Evolutionary conservation across 164 flowering plant species (phyloP).

Genomic region (Chimonanthus praecox): DNA sequence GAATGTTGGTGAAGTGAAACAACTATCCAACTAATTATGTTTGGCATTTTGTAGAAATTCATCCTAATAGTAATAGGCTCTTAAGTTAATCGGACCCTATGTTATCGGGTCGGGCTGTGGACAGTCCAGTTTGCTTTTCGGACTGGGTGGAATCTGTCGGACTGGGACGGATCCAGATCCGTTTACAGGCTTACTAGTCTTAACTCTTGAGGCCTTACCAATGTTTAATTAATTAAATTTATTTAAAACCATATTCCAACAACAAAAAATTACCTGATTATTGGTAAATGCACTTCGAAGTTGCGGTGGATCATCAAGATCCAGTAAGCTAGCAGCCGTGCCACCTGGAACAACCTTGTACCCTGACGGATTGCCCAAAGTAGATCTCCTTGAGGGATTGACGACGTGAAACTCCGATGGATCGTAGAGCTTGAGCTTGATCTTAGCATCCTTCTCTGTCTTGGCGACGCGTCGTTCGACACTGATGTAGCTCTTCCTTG

Average conservation of each 20-base stretch:
- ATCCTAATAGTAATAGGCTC: too few species aligned
- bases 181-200: too few species aligned
- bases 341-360: constrained; percentile 78
- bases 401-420: constrained; percentile 77
- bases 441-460: constrained; percentile 78
- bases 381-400: constrained; percentile 53
- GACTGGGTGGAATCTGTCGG: too few species aligned
- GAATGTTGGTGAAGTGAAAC: too few species aligned
- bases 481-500: constrained; percentile 63
- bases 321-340: constrained; percentile 78
- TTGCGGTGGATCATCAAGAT: constrained; percentile 74
- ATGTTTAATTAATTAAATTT: too few species aligned
- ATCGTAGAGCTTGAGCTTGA: constrained; percentile 62
- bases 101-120: neutral
- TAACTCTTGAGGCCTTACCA: too few species aligned
- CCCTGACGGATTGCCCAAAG: constrained; percentile 78
- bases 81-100: too few species aligned
- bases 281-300: constrained; percentile 72
- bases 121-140: neutral
- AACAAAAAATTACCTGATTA: constrained; percentile 37
- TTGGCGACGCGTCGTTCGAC: constrained; percentile 49
- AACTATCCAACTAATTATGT: too few species aligned
- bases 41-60: too few species aligned
- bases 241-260: too few species aligned
- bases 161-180: too few species aligned